phyloP scores from a whole-genome alignment of 2,329 filamentous ascomycete species.

The Piedraia hortae region DNA sequence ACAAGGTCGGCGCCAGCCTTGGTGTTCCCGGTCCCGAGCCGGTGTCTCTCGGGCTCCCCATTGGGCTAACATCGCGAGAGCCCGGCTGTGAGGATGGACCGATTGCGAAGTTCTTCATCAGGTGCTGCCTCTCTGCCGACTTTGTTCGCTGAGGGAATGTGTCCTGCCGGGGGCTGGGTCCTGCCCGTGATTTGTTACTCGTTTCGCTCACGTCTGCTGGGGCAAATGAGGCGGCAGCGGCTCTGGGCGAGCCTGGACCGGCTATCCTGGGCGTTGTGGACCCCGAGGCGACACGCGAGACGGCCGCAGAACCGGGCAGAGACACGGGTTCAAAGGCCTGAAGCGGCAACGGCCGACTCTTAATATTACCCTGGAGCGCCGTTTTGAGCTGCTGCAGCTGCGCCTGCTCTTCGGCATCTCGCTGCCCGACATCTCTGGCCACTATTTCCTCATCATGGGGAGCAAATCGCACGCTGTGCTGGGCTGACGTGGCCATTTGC shows the following conservation, averaged over 20 bases:
- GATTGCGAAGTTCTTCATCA: slow-evolving; percentile 27
- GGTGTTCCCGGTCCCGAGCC: slow-evolving; percentile 26
- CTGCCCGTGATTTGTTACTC: slow-evolving; percentile 14
- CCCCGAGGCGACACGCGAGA: slow-evolving; percentile 39
- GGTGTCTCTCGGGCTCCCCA: slow-evolving; percentile 26
- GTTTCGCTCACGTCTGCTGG: slow-evolving; percentile 25
- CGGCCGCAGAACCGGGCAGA: slow-evolving; percentile 60
- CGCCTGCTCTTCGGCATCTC: slow-evolving; percentile 13
- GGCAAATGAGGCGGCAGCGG: slow-evolving; percentile 41
- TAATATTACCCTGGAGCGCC: slow-evolving; percentile 47
- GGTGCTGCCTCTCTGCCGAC: slow-evolving; percentile 21
- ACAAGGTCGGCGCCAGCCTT: slow-evolving; percentile 14
- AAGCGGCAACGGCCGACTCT: slow-evolving; percentile 59
- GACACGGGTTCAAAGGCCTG: slow-evolving; percentile 82
- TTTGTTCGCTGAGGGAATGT: slow-evolving; percentile 6
- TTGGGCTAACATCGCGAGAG: slow-evolving; percentile 34
- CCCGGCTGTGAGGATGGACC: slow-evolving; percentile 23
- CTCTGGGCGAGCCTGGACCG: slow-evolving; percentile 35
- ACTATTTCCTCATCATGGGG: slow-evolving; percentile 44
- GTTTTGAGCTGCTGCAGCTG: slow-evolving; percentile 45
- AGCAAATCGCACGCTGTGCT: slow-evolving; percentile 39
- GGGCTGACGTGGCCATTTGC: too few relatives aligned
- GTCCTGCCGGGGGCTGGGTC: slow-evolving; percentile 15
- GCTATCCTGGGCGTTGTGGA: slow-evolving; percentile 16
- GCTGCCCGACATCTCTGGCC: too few relatives aligned